phyloP scores from a whole-genome alignment of 495 filamentous ascomycete genomes.

The Penicillium bovifimosum region DNA sequence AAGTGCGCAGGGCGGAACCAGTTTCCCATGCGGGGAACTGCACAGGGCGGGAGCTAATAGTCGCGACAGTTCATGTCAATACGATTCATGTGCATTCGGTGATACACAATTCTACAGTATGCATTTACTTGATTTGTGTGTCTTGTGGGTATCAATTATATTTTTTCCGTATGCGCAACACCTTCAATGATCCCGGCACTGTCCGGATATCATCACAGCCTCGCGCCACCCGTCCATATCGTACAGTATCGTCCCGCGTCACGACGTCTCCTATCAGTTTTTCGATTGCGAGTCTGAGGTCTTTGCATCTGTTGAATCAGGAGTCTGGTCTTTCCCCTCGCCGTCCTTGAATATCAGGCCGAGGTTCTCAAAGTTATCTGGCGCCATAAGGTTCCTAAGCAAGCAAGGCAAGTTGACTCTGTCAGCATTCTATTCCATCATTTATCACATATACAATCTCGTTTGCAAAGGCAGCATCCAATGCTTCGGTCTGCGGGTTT shows the following conservation, averaged over 20 bases:
- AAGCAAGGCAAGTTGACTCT: background rate
- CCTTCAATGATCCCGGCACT: slow-evolving; percentile 16
- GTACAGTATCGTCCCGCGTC: slow-evolving; percentile 18
- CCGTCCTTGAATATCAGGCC: slow-evolving; percentile 63
- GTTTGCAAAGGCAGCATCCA: background rate
- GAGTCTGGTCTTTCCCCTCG: slow-evolving; percentile 6
- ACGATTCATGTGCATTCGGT: background rate
- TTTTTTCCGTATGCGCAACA: slow-evolving; percentile 19
- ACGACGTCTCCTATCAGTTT: background rate
- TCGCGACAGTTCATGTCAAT: background rate
- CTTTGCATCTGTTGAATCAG: background rate
- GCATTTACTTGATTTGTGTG: background rate
- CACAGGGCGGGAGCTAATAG: slow-evolving; percentile 14
- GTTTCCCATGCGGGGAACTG: slow-evolving; percentile 15
- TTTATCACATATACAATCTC: background rate
- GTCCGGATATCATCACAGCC: background rate
- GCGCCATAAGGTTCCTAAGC: slow-evolving; percentile 86
- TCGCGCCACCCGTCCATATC: slow-evolving; percentile 6
- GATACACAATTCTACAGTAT: no score
- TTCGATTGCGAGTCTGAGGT: slow-evolving; percentile 2
- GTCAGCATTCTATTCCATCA: slow-evolving; percentile 2
- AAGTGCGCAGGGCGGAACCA: slow-evolving; percentile 16
- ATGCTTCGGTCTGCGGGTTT: background rate
- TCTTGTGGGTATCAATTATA: slow-evolving; percentile 9
- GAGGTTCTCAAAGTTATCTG: slow-evolving; percentile 86